These are phyloP conservation scores for Vitis hybrid DNA, from an alignment of 177 flowering plant species.

Conservation along the genomic window DNA sequence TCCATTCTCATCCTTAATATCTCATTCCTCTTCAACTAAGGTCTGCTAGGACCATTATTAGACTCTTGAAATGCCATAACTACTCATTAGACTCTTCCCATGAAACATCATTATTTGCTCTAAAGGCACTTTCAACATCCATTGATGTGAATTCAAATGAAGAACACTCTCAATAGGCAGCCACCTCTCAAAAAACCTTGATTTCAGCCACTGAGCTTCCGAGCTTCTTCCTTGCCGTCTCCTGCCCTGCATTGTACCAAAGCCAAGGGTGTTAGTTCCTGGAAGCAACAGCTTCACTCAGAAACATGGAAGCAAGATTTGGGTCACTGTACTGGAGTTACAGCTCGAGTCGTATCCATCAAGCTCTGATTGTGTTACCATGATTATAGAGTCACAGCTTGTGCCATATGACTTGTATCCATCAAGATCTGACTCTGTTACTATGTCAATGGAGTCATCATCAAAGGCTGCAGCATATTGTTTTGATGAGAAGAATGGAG, in stretches of 20 bases:
- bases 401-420: slow-evolving; percentile 1
- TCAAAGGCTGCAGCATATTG: background rate
- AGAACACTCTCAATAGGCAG: background rate
- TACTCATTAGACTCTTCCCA: too few relatives aligned
- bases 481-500: background rate
- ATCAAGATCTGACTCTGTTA: slow-evolving; percentile 15
- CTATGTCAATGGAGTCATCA: slow-evolving; percentile 5
- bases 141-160: too few relatives aligned
- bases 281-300: slow-evolving; percentile 5
- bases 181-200: slow-evolving; percentile 5
- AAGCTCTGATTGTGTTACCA: slow-evolving; percentile 12
- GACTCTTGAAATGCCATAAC: too few relatives aligned
- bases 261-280: slow-evolving; percentile 4
- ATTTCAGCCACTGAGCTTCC: slow-evolving; percentile 1
- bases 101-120: too few relatives aligned
- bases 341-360: slow-evolving; percentile 8
- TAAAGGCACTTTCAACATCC: too few relatives aligned
- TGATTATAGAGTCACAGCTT: background rate
- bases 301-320: slow-evolving; percentile 2
- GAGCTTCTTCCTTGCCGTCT: background rate
- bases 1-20: too few relatives aligned
- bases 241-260: slow-evolving; percentile 1
- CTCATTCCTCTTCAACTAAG: too few relatives aligned
- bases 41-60: too few relatives aligned
- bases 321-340: background rate